Percentiles rank a stretch among this genome's conserved stretches.
Conservation (phyloP, 345 rosid genomes). For the Punica granatum region DNA sequence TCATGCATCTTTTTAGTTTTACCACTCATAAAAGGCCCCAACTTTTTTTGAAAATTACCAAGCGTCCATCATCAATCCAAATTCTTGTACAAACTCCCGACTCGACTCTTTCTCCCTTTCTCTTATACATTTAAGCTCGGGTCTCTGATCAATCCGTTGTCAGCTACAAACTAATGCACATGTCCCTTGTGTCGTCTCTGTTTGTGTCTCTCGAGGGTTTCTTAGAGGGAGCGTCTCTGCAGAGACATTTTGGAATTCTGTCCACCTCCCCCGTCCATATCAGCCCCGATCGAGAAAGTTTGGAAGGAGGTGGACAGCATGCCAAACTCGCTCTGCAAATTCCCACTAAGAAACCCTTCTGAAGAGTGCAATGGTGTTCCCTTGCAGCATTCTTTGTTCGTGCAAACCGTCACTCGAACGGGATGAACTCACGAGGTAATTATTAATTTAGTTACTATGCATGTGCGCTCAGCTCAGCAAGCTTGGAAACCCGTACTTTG, state of each 20-base stretch:
- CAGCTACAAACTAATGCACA: no score
- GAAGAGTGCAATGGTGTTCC: constrained; percentile 1
- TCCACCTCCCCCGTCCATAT: constrained; percentile 31
- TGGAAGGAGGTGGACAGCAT: constrained; percentile 38
- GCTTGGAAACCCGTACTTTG: no score
- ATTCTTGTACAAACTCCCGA: neutral
- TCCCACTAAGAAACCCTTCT: constrained; percentile 28
- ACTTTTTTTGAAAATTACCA: neutral
- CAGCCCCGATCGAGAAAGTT: neutral
- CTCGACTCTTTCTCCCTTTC: no score
- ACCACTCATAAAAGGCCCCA: neutral
- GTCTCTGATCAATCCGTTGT: no score
- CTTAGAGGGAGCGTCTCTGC: constrained; percentile 26
- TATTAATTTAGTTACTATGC: no score
- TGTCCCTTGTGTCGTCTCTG: no score
- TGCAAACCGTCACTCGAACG: no score
- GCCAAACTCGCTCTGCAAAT: constrained; percentile 37
- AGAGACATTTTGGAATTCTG: constrained; percentile 58
- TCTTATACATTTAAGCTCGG: no score
- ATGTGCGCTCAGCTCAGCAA: no score
- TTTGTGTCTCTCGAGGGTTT: constrained; percentile 20
- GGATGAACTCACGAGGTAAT: no score
- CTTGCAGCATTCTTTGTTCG: no score
- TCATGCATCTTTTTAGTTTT: constrained; percentile 1
- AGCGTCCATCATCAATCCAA: neutral